phyloP scores from a whole-genome alignment of 306 rosid genomes.

The Carpinus fangiana region DNA sequence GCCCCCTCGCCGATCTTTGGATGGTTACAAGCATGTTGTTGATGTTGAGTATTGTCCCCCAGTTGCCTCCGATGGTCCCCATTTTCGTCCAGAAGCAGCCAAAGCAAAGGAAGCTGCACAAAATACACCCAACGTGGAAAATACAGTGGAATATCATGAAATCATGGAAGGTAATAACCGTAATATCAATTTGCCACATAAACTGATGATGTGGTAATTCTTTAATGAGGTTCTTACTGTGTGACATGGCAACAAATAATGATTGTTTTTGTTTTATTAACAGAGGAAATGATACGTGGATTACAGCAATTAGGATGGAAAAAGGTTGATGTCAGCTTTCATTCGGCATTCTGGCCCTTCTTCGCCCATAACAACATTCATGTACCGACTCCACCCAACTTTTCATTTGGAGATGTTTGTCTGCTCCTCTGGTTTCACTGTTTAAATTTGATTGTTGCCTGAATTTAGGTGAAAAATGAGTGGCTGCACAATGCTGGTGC shows the following conservation, averaged over 20 bases:
- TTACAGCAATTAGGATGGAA: constrained; percentile 90
- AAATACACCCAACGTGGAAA: constrained; percentile 58
- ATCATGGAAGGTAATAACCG: constrained; percentile 70
- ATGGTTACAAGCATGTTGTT: constrained; percentile 90
- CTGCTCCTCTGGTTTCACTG: constrained; percentile 11
- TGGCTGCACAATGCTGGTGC: constrained; percentile 90
- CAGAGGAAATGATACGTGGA: constrained; percentile 89
- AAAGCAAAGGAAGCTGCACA: constrained; percentile 92
- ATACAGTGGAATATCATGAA: constrained; percentile 84
- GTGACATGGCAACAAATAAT: constrained; percentile 6
- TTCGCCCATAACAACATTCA: constrained; percentile 98
- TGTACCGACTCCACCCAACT: constrained; percentile 37
- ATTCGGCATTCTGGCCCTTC: constrained; percentile 83
- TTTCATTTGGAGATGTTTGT: constrained; percentile 18
- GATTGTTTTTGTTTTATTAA: constrained; percentile 27
- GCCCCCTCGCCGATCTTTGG: constrained; percentile 84
- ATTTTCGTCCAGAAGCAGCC: constrained; percentile 75
- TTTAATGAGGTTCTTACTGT: neutral
- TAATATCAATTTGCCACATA: constrained; percentile 6
- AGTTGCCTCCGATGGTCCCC: constrained; percentile 71
- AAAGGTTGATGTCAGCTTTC: constrained; percentile 94
- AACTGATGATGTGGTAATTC: constrained; percentile 15
- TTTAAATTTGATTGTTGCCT: constrained; percentile 19
- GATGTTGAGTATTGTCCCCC: constrained; percentile 79
- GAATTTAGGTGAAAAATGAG: constrained; percentile 86